phyloP scores from a whole-genome alignment of 139 green algal species.

The Mesotaenium endlicherianum region DNA sequence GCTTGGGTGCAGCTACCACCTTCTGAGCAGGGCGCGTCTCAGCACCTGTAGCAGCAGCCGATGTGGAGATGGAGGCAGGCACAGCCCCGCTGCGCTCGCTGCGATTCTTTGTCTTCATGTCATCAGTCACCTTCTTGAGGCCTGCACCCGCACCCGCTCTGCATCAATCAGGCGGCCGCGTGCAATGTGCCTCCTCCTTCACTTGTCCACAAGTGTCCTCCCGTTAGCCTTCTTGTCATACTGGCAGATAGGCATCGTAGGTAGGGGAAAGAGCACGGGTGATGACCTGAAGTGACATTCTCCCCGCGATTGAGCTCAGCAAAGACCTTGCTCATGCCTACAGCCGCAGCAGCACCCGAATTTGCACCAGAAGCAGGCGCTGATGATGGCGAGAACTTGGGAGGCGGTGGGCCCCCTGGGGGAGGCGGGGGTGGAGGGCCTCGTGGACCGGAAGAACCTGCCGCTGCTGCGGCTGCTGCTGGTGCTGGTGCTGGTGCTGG shows the following conservation, averaged over 20 bases:
- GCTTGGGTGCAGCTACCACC: conserved; percentile 47
- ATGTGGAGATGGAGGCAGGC: conserved; percentile 16
- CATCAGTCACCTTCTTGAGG: conserved; percentile 86
- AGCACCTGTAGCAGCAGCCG: neutral
- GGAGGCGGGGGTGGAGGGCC: conserved; percentile 49
- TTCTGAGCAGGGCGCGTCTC: neutral
- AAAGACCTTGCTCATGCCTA: conserved; percentile 50
- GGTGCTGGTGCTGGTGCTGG: neutral
- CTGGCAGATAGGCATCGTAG: neutral
- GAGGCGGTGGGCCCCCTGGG: conserved; percentile 53
- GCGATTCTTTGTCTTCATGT: conserved; percentile 97
- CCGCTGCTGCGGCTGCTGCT: neutral
- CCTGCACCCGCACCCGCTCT: conserved; percentile 65
- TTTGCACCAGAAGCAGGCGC: neutral
- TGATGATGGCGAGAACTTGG: conserved; percentile 59
- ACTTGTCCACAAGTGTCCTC: too few relatives aligned
- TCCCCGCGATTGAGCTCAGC: conserved; percentile 62
- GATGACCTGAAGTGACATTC: conserved; percentile 56
- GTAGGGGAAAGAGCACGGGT: neutral
- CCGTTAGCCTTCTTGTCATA: too few relatives aligned
- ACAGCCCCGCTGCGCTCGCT: conserved; percentile 69
- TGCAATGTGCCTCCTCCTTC: too few relatives aligned
- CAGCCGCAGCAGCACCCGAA: neutral
- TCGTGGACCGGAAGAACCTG: too few relatives aligned
- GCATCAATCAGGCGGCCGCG: too few relatives aligned